Percentiles rank a stretch among this genome's conserved stretches.
These are phyloP conservation scores for Xylaria palmicola DNA, from an alignment of 495 filamentous ascomycete species.

Conservation along the genomic window DNA sequence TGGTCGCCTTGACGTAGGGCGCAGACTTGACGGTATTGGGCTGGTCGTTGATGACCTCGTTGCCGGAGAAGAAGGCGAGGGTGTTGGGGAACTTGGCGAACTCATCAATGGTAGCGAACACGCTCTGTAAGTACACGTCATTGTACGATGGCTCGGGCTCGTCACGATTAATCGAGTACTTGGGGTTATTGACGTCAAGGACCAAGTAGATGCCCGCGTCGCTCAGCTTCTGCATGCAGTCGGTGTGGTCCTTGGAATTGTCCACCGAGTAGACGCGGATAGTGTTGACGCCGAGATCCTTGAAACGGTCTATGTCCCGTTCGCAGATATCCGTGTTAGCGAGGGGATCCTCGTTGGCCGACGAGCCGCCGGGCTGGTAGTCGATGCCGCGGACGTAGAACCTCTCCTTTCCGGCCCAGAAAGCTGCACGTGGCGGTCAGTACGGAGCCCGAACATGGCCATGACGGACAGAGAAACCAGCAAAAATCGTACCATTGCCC, in stretches of 20 bases:
- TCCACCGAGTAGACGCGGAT: constrained; percentile 92
- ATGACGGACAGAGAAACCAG: background rate
- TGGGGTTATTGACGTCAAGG: constrained; percentile 66
- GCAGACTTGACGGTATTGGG: constrained; percentile 67
- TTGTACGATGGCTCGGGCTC: constrained; percentile 83
- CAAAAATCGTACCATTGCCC: constrained; percentile 42
- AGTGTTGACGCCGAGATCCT: constrained; percentile 84
- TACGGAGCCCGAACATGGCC: background rate
- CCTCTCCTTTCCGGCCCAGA: constrained; percentile 77
- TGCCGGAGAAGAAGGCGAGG: constrained; percentile 92
- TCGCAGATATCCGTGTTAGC: constrained; percentile 67
- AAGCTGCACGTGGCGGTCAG: constrained; percentile 54
- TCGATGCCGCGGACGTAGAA: constrained; percentile 96
- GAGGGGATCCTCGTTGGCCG: constrained; percentile 74
- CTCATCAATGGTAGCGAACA: constrained; percentile 89
- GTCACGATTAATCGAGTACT: constrained; percentile 76
- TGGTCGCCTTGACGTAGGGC: constrained; percentile 90
- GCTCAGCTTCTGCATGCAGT: constrained; percentile 78
- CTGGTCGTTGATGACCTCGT: constrained; percentile 91
- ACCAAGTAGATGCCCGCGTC: constrained; percentile 91
- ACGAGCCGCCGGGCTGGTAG: constrained; percentile 91
- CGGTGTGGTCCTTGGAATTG: constrained; percentile 78
- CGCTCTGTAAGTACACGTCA: constrained; percentile 81
- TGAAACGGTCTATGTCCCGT: constrained; percentile 82
- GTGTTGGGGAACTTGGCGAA: constrained; percentile 88